A percentile compares a stretch with the other conserved stretches of the same genome.
Conservation (phyloP, 2,329 filamentous ascomycete genomes). For the Acrodontium crateriforme region DNA sequence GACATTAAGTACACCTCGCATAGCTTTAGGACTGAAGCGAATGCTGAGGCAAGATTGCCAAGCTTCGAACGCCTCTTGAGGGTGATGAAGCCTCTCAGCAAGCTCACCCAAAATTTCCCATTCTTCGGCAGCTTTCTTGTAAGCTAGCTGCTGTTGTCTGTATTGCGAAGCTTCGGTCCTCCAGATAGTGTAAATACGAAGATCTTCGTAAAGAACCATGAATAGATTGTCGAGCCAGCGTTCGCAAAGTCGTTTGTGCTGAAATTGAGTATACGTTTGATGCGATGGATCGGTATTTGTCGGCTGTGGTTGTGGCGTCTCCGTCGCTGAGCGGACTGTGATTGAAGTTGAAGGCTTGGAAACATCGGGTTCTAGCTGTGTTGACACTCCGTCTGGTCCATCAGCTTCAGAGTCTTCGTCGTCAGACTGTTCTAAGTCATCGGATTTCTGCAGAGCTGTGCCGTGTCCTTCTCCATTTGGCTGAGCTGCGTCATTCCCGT, state of each 20-base stretch:
- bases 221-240: slow-evolving; percentile 97
- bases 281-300: slow-evolving; percentile 43
- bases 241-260: slow-evolving; percentile 94
- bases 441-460: slow-evolving; percentile 8
- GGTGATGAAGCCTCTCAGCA: slow-evolving; percentile 83
- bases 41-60: slow-evolving; percentile 78
- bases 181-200: slow-evolving; percentile 98
- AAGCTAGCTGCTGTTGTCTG: slow-evolving; percentile 81
- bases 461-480: slow-evolving; percentile 29
- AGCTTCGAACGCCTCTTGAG: slow-evolving; percentile 81
- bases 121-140: slow-evolving; percentile 92
- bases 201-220: slow-evolving; percentile 97
- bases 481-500: slow-evolving; percentile 48
- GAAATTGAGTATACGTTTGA: slow-evolving; percentile 73
- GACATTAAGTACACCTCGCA: slow-evolving; percentile 68
- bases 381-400: slow-evolving; percentile 16
- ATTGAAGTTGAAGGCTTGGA: slow-evolving; percentile 22
- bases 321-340: slow-evolving; percentile 18
- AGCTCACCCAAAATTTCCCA: slow-evolving; percentile 96
- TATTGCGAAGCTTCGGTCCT: slow-evolving; percentile 95
- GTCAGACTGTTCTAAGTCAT: slow-evolving; percentile 1
- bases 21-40: slow-evolving; percentile 85
- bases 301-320: slow-evolving; percentile 19
- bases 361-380: slow-evolving; percentile 20
- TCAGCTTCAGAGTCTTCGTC: slow-evolving; percentile 6